These are phyloP conservation scores for Bacidia gigantensis DNA, from an alignment of 495 filamentous ascomycete species.

Conservation along the genomic window DNA sequence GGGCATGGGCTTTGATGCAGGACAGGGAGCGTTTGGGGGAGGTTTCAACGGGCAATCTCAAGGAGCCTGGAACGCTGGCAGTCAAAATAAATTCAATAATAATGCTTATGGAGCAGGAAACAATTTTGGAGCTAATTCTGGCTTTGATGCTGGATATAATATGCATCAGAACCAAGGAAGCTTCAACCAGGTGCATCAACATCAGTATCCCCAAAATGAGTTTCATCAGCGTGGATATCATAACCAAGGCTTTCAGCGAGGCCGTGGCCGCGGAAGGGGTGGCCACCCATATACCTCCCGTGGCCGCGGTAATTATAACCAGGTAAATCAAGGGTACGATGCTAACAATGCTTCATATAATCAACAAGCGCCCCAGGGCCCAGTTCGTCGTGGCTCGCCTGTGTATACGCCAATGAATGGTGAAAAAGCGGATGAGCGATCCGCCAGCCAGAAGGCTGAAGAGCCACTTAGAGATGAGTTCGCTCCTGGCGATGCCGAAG, in stretches of 20 bases:
- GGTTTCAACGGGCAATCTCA: slow-evolving; percentile 44
- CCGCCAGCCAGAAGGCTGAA: slow-evolving; percentile 13
- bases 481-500: slow-evolving; percentile 21
- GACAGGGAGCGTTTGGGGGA: slow-evolving; percentile 49
- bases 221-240: slow-evolving; percentile 49
- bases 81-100: slow-evolving; percentile 49
- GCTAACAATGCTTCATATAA: slow-evolving; percentile 28
- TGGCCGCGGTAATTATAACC: slow-evolving; percentile 34
- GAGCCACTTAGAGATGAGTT: slow-evolving; percentile 22
- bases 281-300: slow-evolving; percentile 37
- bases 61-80: slow-evolving; percentile 58
- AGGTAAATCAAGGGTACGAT: slow-evolving; percentile 20
- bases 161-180: slow-evolving; percentile 43
- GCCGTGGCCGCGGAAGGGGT: slow-evolving; percentile 55
- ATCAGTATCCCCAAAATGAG: slow-evolving; percentile 32
- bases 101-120: slow-evolving; percentile 54
- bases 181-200: slow-evolving; percentile 40
- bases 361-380: slow-evolving; percentile 24
- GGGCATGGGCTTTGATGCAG: slow-evolving; percentile 69
- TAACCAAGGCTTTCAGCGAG: slow-evolving; percentile 37
- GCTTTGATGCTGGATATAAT: slow-evolving; percentile 56
- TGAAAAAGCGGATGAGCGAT: slow-evolving; percentile 16
- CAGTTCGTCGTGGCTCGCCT: slow-evolving; percentile 11
- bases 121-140: slow-evolving; percentile 73
- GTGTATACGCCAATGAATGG: slow-evolving; percentile 7